Base-by-base conservation (phyloP, 2,329 filamentous ascomycete species). In the Microcyclospora pomicola region DNA sequence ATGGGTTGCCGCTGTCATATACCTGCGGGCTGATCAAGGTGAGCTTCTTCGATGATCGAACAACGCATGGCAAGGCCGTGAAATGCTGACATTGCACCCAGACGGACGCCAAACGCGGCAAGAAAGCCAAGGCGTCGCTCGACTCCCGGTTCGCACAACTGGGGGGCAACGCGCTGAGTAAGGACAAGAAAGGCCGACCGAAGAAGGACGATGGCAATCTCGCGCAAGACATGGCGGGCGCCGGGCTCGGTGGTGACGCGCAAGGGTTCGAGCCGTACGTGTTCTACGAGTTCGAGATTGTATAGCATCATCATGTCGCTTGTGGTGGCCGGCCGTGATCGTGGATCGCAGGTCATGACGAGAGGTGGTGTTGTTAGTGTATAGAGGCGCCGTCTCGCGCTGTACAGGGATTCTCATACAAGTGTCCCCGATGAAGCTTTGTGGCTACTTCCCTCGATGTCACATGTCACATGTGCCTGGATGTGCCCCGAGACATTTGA, bases 221-320 rank as follows among this genome's bases (percentile, higher is more conserved):
- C 54, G 77, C 82, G 31, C 80, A 77, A 29, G 88, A 96, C 50
- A 82, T 95, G 73, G 83, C 85, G 31, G 79, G 81, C 2, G 80
- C 79, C 3, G 81, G 67, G 0, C 65, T 71, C 27, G 72, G 74
- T 31, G 76, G 75, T 13, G 82, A 86, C 42, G 79, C 78, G 38
- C 70, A 74, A 49, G 86, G 95, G 59, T 98, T 96, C 66, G 91
- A 85, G 42, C 81, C 91, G 31, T 98, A 92, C 63, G 91, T 96
- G 56, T 95, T 87, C 68, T 98, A 96, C 64, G 84, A 94, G 59
- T 82, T 96, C 58, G 83, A 91, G 56, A 77, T 96, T 48, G 62
- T 65, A 51, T 73, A 61, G 46, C 30, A 35, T 24, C 30, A 35
- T 24, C 19, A 24, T 24, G 19, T 24, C 5, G 19, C 19, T 24